A percentile compares a stretch with the other conserved stretches of the same genome.
phyloP scores from a whole-genome alignment of 495 filamentous ascomycete species.

The Clavariopsis aquatica region DNA sequence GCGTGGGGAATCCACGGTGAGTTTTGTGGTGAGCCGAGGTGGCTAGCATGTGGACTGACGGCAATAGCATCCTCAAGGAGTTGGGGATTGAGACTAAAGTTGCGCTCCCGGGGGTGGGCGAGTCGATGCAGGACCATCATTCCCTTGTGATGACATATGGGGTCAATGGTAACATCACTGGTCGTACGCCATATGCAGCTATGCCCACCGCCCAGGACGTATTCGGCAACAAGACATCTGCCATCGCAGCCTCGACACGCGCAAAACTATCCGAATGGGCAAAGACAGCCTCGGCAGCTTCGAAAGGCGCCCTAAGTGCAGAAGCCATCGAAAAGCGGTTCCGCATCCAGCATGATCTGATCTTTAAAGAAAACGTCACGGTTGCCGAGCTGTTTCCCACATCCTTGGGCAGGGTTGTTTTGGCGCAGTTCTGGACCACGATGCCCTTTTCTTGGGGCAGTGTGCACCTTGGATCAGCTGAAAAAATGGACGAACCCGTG shows the following conservation, averaged over 20 bases:
- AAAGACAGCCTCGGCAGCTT: background rate
- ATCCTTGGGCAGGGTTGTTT: background rate
- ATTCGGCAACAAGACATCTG: background rate
- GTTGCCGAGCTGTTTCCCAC: background rate
- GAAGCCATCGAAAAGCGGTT: background rate
- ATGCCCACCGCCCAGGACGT: background rate
- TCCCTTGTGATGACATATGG: background rate
- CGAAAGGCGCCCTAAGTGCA: background rate
- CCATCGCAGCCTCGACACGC: background rate
- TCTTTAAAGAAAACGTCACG: background rate
- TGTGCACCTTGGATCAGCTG: background rate
- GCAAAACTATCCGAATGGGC: background rate
- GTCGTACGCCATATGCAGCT: background rate
- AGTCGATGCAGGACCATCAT: background rate
- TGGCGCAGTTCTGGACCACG: background rate
- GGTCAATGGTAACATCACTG: background rate
- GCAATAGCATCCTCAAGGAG: background rate
- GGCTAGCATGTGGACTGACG: too few relatives aligned
- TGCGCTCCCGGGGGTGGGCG: background rate
- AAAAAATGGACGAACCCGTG: background rate
- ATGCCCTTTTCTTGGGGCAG: slow-evolving; percentile 1
- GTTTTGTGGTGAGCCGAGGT: too few relatives aligned
- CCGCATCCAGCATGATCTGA: background rate
- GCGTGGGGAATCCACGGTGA: background rate
- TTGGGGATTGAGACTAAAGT: background rate